Percentiles rank a stretch among this genome's conserved stretches.
These are phyloP conservation scores for Kodamaea anthophila DNA, from an alignment of 1,139 yeast species.

Conservation along the genomic window DNA sequence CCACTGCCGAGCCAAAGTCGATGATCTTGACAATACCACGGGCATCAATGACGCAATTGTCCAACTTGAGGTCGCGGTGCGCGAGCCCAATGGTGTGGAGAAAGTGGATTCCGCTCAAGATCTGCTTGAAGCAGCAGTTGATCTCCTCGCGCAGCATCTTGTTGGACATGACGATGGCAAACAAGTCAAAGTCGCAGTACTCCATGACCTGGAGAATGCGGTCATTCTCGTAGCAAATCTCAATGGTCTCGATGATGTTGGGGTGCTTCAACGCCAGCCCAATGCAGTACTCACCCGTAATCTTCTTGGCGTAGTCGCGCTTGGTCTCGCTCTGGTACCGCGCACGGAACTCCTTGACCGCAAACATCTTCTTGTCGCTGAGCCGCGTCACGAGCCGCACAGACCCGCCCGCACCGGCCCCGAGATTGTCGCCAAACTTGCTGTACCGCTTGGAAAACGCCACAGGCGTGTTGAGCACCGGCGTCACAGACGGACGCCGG, in stretches of 20 bases:
- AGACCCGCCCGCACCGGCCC: constrained; percentile 96
- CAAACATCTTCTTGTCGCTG: constrained; percentile 68
- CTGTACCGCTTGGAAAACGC: constrained; percentile 75
- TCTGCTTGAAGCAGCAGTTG: constrained; percentile 86
- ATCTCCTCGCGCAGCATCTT: constrained; percentile 83
- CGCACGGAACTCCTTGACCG: constrained; percentile 86
- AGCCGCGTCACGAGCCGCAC: constrained; percentile 70
- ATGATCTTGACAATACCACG: constrained; percentile 85
- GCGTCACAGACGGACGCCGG: constrained; percentile 35
- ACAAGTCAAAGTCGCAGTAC: constrained; percentile 86
- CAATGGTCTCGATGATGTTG: constrained; percentile 85
- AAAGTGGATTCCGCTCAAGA: constrained; percentile 74
- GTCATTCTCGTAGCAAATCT: constrained; percentile 84
- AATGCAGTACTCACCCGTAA: constrained; percentile 92
- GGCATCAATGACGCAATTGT: constrained; percentile 83
- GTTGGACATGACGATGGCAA: constrained; percentile 93
- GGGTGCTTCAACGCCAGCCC: constrained; percentile 90
- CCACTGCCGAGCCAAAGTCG: constrained; percentile 94
- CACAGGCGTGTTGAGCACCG: constrained; percentile 21
- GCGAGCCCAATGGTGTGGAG: constrained; percentile 85
- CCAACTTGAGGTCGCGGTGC: constrained; percentile 87
- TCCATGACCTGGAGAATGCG: constrained; percentile 91
- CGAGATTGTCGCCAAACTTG: constrained; percentile 78
- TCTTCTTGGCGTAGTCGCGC: constrained; percentile 87
- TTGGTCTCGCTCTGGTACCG: constrained; percentile 70